A percentile compares a stretch with the other conserved stretches of the same genome.
These are phyloP conservation scores for Epichloe uncinata DNA, from an alignment of 2,329 filamentous ascomycete genomes.

Conservation along the genomic window DNA sequence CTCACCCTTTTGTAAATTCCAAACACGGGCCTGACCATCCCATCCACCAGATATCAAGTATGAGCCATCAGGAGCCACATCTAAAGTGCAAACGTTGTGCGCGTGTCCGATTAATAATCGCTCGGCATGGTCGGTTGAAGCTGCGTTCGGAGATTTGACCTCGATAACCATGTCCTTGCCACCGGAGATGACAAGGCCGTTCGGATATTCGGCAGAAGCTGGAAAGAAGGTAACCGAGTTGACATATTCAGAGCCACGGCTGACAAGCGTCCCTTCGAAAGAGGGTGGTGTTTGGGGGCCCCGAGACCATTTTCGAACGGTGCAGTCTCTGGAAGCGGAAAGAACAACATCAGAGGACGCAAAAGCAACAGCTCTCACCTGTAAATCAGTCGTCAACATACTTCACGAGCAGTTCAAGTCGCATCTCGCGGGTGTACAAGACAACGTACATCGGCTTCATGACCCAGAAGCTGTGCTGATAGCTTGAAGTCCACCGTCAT, in stretches of 20 bases:
- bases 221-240: slow-evolving; percentile 71
- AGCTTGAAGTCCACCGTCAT: slow-evolving; percentile 85
- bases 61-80: slow-evolving; percentile 57
- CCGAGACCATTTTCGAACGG: slow-evolving; percentile 74
- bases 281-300: slow-evolving; percentile 49
- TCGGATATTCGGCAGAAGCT: slow-evolving; percentile 52
- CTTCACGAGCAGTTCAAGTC: not conserved
- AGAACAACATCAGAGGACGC: slow-evolving; percentile 58
- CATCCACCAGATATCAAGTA: slow-evolving; percentile 86
- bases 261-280: slow-evolving; percentile 67
- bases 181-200: slow-evolving; percentile 75
- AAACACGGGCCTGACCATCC: slow-evolving; percentile 80
- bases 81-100: slow-evolving; percentile 77
- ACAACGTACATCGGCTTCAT: slow-evolving; percentile 75
- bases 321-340: slow-evolving; percentile 84
- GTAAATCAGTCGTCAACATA: not conserved
- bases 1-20: slow-evolving; percentile 80
- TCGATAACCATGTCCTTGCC: slow-evolving; percentile 92
- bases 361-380: slow-evolving; percentile 83
- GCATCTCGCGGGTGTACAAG: not conserved
- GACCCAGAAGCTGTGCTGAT: slow-evolving; percentile 76
- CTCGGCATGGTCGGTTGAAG: slow-evolving; percentile 64
- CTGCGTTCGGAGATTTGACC: slow-evolving; percentile 57
- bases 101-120: slow-evolving; percentile 75
- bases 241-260: slow-evolving; percentile 73